A percentile compares a stretch with the other conserved stretches of the same genome.
phyloP scores from a whole-genome alignment of 345 rosid genomes.

The Populus davidiana region DNA sequence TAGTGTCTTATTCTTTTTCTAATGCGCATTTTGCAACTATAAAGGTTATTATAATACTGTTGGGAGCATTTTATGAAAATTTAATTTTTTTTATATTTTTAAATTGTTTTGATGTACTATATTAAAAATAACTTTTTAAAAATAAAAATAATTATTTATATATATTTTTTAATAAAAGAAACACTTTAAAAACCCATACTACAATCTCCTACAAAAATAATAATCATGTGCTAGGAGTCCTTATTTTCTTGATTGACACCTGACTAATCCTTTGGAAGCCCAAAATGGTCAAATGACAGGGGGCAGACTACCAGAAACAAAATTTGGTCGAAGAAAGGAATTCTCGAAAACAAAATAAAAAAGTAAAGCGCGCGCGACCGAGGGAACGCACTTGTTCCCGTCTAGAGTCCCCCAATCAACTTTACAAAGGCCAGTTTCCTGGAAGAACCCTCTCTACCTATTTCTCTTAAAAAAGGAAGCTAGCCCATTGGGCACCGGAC shows the following conservation, averaged over 20 bases:
- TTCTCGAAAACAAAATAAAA: conserved; percentile 1
- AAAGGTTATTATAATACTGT: too few species aligned
- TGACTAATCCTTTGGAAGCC: not conserved
- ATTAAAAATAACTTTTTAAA: too few species aligned
- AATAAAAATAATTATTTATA: too few species aligned
- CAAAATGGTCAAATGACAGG: conserved; percentile 26
- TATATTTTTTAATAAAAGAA: too few species aligned
- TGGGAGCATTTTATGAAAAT: too few species aligned
- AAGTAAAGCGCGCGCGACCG: not conserved
- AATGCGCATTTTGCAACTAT: too few species aligned
- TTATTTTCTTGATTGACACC: not conserved
- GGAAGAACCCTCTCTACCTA: conserved; percentile 32
- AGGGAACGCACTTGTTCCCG: conserved; percentile 8
- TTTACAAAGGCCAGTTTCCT: conserved; percentile 51
- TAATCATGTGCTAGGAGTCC: not conserved
- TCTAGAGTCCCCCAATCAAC: conserved; percentile 33
- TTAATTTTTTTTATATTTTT: too few species aligned
- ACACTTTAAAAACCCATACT: too few species aligned
- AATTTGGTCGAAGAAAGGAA: conserved; percentile 16
- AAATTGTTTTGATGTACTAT: accelerated
- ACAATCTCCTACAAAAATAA: too few species aligned
- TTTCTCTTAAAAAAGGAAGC: not conserved
- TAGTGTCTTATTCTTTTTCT: too few species aligned
- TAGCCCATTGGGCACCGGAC: conserved; percentile 13
- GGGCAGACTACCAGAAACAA: conserved; percentile 19